Percentiles rank a stretch among this genome's conserved stretches.
These are phyloP conservation scores for Albizia julibrissin DNA, from an alignment of 306 rosid genomes.

Conservation along the genomic window DNA sequence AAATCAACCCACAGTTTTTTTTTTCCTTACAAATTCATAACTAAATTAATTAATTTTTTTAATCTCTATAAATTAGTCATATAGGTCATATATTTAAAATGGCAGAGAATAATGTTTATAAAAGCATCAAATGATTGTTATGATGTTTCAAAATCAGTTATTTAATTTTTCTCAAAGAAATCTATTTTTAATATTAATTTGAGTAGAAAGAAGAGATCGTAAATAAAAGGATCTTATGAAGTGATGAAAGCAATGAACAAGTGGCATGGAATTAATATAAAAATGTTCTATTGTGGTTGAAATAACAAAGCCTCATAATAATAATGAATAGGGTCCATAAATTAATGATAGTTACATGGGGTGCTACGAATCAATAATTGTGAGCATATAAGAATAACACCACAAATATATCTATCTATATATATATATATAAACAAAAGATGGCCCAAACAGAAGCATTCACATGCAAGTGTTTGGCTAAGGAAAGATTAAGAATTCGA, in stretches of 20 bases:
- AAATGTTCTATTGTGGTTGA: background rate
- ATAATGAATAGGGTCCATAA: slow-evolving; percentile 11
- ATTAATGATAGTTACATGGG: background rate
- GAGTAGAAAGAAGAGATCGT: background rate
- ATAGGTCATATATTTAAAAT: too few relatives aligned
- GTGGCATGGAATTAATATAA: background rate
- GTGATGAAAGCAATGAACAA: background rate
- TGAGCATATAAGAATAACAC: background rate
- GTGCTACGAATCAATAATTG: slow-evolving; percentile 10
- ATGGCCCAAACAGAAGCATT: background rate
- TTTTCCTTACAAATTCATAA: too few relatives aligned
- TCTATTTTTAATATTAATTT: background rate
- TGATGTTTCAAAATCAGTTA: background rate
- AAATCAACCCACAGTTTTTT: too few relatives aligned
- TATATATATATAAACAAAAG: background rate
- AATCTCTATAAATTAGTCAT: too few relatives aligned
- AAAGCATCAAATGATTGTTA: background rate
- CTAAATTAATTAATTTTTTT: too few relatives aligned
- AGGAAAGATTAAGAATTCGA: background rate
- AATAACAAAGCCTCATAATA: background rate
- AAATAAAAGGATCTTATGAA: background rate
- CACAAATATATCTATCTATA: background rate
- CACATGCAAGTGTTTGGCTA: slow-evolving; percentile 4
- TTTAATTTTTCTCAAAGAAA: background rate
- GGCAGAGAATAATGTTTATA: background rate